A percentile compares a stretch with the other conserved stretches of the same genome.
phyloP scores from a whole-genome alignment of 2,329 filamentous ascomycete species.

The Colletotrichum graminicola region DNA sequence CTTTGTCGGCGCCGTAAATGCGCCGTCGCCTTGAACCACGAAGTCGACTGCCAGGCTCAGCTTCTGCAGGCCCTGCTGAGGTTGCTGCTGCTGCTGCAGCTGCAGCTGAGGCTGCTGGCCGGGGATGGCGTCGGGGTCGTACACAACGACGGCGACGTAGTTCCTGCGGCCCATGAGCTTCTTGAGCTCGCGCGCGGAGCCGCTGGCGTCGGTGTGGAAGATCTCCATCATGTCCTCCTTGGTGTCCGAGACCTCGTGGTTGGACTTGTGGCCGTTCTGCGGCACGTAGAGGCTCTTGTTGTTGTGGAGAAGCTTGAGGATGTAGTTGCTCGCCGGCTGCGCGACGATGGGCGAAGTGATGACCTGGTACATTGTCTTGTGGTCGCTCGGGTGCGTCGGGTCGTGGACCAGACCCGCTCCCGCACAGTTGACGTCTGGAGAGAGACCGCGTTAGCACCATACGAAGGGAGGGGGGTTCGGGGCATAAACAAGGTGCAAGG shows the following conservation, averaged over 20 bases:
- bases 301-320: conserved; percentile 95
- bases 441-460: conserved; percentile 44
- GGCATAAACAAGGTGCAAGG: not conserved
- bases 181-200: conserved; percentile 84
- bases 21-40: conserved; percentile 92
- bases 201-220: conserved; percentile 92
- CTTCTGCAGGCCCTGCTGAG: conserved; percentile 66
- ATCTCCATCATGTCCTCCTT: conserved; percentile 99
- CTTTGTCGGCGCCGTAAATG: conserved; percentile 86
- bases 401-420: conserved; percentile 96
- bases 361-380: conserved; percentile 99
- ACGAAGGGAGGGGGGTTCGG: too few relatives aligned
- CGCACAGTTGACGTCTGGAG: conserved; percentile 82
- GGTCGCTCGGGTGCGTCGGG: conserved; percentile 88
- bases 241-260: conserved; percentile 84
- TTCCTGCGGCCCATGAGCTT: conserved; percentile 94
- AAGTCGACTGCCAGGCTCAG: conserved; percentile 95
- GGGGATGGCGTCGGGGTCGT: conserved; percentile 83
- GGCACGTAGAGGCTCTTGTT: conserved; percentile 94
- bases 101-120: conserved; percentile 44
- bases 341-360: conserved; percentile 95
- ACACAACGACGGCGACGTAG: conserved; percentile 93
- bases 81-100: conserved; percentile 47
- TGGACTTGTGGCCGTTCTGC: conserved; percentile 83
- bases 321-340: conserved; percentile 84